Evolutionary conservation across 2,329 filamentous ascomycete species (phyloP), one percentile per base, ranked within the genome.

Genomic region (Epichloe gansuensis): DNA sequence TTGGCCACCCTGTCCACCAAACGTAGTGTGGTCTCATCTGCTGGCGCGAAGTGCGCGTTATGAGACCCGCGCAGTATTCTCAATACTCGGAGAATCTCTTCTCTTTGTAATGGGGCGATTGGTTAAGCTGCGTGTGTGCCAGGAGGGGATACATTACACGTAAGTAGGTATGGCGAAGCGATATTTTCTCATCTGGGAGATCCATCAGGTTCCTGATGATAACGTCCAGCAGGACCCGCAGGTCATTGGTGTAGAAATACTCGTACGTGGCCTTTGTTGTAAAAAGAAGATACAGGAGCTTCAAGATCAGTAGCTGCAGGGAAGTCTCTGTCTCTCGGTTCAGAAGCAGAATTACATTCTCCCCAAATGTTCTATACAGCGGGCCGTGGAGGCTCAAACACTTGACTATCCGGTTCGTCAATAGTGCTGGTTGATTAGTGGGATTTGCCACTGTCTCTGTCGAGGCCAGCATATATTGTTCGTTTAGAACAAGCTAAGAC

Each of bases 241-340:
- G 76, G 63, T 98, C 93, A 65, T 98, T 98, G 31, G 90, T 96
- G 69, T 97, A 98, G 65, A 98, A 98, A 69, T 97, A 98, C 70
- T 98, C 93, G 67, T 93, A 89, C 0, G 93, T 98, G 15, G 86
- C 81, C 53, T 82, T 82, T 9, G 89, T 97, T 4, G 91, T 95
- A 69, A 98, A 98, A 9, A 98, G 78, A 38, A 98, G 81, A 69
- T 97, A 98, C 31, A 98, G 75, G 4, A 96, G 80, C 69, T 98
- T 98, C 43, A 98, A 76, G 55, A 97, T 97, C n/a, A 98, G 78
- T 28, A 98, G 77, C 68, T 98, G 94, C 39, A 95, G 79, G 2
- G 90, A 91, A 0, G 93, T 95, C 68, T 97, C 91, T 9, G 86
- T 89, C 73, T 97, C 93, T 61, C 93, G 85, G 65, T 98, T 98